Percentiles rank a stretch among this genome's conserved stretches.
Conservation (phyloP, 768 basidiomycete genomes). For the Fomitopsis pulvina region DNA sequence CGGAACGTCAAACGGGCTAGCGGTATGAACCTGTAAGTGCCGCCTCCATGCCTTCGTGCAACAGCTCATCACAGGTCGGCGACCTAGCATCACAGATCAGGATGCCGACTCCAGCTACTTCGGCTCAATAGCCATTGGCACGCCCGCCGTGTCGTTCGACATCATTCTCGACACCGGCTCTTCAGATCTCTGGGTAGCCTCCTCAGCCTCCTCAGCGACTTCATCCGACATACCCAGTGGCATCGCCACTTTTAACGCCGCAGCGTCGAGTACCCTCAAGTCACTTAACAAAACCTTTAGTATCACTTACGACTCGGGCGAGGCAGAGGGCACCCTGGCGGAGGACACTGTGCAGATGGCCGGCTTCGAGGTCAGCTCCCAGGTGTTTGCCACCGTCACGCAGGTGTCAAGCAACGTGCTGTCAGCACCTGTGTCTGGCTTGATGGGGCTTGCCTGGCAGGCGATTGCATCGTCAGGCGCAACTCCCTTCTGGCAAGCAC, state of each 20-base stretch:
- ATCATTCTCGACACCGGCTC: conserved; percentile 92
- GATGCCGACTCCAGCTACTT: conserved; percentile 66
- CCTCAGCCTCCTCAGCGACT: conserved; percentile 16
- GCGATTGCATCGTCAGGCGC: conserved; percentile 65
- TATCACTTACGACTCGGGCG: conserved; percentile 79
- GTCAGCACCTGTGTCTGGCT: conserved; percentile 67
- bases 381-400: conserved; percentile 56
- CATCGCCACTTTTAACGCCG: conserved; percentile 10
- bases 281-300: conserved; percentile 50
- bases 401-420: conserved; percentile 55
- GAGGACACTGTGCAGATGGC: conserved; percentile 81
- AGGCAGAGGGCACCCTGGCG: conserved; percentile 63
- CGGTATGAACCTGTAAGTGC: conserved; percentile 4
- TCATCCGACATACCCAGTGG: conserved; percentile 11
- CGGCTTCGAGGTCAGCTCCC: conserved; percentile 74
- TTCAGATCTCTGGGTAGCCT: conserved; percentile 82
- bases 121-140: conserved; percentile 75
- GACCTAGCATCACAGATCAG: conserved; percentile 56
- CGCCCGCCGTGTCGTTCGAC: conserved; percentile 72
- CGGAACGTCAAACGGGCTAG: conserved; percentile 16
- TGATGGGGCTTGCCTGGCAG: conserved; percentile 82
- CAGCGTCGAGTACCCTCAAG: conserved; percentile 54
- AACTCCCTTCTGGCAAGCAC: conserved; percentile 79
- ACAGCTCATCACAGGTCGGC: background rate
- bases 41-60: background rate